Percentiles rank a stretch among this genome's conserved stretches.
Conservation (phyloP, 768 basidiomycete genomes). For the Mycena chlorophos region DNA sequence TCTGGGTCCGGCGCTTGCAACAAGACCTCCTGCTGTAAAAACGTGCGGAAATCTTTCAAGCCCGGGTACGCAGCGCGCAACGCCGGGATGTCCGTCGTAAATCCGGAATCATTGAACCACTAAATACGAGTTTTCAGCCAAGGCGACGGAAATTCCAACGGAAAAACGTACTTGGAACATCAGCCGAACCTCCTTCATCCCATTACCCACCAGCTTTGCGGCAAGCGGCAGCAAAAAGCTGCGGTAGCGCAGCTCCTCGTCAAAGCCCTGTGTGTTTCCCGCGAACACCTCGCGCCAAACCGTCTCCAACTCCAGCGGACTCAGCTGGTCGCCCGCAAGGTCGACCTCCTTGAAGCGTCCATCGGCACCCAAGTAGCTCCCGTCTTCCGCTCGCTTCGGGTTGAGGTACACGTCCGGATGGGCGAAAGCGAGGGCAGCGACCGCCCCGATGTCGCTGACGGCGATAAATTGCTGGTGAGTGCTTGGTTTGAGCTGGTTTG, state of each 20-base stretch:
- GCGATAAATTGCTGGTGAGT: constrained; percentile 12
- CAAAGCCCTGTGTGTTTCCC: not conserved
- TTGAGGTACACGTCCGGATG: constrained; percentile 7
- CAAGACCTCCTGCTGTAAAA: constrained; percentile 7
- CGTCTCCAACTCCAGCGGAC: constrained; percentile 5
- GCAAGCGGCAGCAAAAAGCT: not conserved
- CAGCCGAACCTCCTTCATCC: constrained; percentile 10
- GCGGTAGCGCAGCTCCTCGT: constrained; percentile 4
- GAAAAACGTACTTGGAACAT: constrained; percentile 15
- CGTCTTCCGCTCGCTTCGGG: not conserved
- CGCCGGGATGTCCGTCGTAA: constrained; percentile 14
- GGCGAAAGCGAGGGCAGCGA: constrained; percentile 5
- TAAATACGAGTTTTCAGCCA: not conserved
- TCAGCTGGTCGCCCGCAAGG: constrained; percentile 13
- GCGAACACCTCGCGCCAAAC: constrained; percentile 18
- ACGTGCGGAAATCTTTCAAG: constrained; percentile 17
- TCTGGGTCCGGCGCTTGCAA: not conserved
- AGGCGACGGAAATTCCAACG: not conserved
- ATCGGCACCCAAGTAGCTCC: not conserved
- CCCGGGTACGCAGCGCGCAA: constrained; percentile 11
- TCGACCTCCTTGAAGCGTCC: constrained; percentile 8
- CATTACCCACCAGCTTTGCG: constrained; percentile 6
- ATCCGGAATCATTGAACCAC: constrained; percentile 20
- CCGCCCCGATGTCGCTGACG: constrained; percentile 8
- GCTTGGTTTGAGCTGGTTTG: constrained; percentile 8